Evolutionary conservation across 2,329 filamentous ascomycete species (phyloP), one percentile per base, ranked within the genome.

Genomic region (Diaporthe sp.): DNA sequence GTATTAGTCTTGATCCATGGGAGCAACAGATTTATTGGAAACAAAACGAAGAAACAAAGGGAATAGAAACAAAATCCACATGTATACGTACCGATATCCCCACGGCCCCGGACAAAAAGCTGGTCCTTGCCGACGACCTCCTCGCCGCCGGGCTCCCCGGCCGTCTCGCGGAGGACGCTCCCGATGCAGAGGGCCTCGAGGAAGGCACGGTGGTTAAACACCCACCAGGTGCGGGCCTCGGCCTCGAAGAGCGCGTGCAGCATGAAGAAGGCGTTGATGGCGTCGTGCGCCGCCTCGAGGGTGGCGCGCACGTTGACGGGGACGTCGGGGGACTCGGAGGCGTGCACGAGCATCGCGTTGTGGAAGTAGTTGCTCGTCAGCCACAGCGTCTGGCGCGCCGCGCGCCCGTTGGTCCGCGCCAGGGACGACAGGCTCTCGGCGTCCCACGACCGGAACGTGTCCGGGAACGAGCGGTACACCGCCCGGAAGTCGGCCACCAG

Each of bases 341-440:
- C 92, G 79, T 95, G 92, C 28, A 96, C 90, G 13, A 95, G 86
- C 93, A 95, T 95, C 34, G 96, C 87, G 82, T 94, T 95, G 82
- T 96, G 94, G 83, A 92, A 94, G 84, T 95, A 96, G 81, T 95
- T 96, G 82, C 91, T 94, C n/a, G 92, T 93, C 42, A 96, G 85
- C 81, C 95, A 96, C 7, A 96, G 85, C 25, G 93, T 95, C 83
- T 96, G 94, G 0, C 93, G 88, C 22, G 94, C 91, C 1, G 92
- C 88, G 9, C 94, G 89, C 76, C 92, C 92, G 80, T 93, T 92
- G 2, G 84, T 88, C 60, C 85, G 85, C 1, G 90, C 89, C 68
- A 93, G 86, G 22, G 87, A 85, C 10, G 88, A 85, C 53, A 95
- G 88, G 31, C 89, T 89, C 4, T 89, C 88, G 6, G 89, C 86